Base-by-base conservation (phyloP, 371 early-diverging fungal species). In the Mortierella sp. region DNA sequence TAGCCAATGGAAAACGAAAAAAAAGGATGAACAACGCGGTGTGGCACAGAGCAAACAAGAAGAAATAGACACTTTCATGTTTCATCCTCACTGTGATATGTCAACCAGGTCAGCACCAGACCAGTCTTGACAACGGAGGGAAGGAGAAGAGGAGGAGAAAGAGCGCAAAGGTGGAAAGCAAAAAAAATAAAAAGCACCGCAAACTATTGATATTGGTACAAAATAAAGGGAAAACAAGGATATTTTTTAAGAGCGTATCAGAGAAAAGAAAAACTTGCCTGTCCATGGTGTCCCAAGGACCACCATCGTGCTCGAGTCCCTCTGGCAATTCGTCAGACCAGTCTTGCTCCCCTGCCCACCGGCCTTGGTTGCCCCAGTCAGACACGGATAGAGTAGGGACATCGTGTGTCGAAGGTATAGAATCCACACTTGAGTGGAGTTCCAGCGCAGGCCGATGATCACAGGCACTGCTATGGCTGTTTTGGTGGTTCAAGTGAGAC, bases 291-390 rank as follows among this genome's bases (percentile, higher is more conserved):
- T 80, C 78, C 84, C 84, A 84, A 42, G 80, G 80, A 57, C 80
- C 80, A 50, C 80, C 82, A 19, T 85, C 81, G 75, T 85, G 85
- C 70, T 85, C 85, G 47, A 85, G 79, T n/a, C 85, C 85, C 24
- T 78, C 79, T 16, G 85, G 85, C 50, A 85, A 79, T 28, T 85
- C 85, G 54, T 81, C 85, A 5, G 79, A 70, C 85, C 85, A 85
- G 34, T 75, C 82, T 60, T 77, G 79, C 72, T 85, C 85, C 1
- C 85, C 85, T 21, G 74, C 73, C 85, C 85, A 85, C 2, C 81
- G 79, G 28, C 81, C 79, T 42, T 72, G 81, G 65, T 85, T 85
- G 48, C 79, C 79, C 85, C 85, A 85, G 28, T 81, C 85, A 9
- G 82, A 73, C 47, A 81, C 81, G 1, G 79, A 60, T 42, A 85